Base-by-base conservation (phyloP, 2,329 filamentous ascomycete species). In the Xylaria sp. region DNA sequence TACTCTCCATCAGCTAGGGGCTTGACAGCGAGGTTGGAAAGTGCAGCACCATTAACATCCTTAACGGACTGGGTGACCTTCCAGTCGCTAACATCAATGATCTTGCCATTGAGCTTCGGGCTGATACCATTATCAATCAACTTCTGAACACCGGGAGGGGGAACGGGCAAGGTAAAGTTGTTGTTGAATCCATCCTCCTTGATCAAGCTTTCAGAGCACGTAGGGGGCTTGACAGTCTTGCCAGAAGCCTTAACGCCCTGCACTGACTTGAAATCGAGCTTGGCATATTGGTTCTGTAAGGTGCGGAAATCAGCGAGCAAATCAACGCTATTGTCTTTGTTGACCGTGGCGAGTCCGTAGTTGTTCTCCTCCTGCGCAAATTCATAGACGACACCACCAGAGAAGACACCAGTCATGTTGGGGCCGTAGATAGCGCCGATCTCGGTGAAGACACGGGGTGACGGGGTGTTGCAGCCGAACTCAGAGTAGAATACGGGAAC, bases 401-500 rank as follows among this genome's bases (percentile, higher is more conserved):
- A 90, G 76, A 95, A 89, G 65, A 88, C 83, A 20, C 83, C 78
- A 13, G 81, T 90, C 91, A 95, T 94, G 71, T 93, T 75, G 46
- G 84, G 76, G 65, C 91, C 86, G 80, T 95, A 95, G 72, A 96
- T 89, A 70, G 89, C 84, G 64, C 83, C 84, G 13, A 93, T 90
- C 81, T 96, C 93, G 72, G 91, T 90, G 82, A 94, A 96, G 74
- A 89, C 81, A 73, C 93, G 91, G 15, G 91, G 90, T n/a, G 82
- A 78, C 15, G 89, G 88, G 44, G 85, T 83, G 83, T 94, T 95
- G 87, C 93, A 95, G 69, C 93, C 93, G 74, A 86, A 91, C 77
- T 96, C 93, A 71, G 90, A 93, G 84, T 93, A 94, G 85, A 95
- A 95, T 74, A 94, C 85, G 38, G 92, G 92, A 44, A 94, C 86